Evolutionary conservation across 768 basidiomycete genomes (phyloP).

Genomic region (Asterophora parasitica): DNA sequence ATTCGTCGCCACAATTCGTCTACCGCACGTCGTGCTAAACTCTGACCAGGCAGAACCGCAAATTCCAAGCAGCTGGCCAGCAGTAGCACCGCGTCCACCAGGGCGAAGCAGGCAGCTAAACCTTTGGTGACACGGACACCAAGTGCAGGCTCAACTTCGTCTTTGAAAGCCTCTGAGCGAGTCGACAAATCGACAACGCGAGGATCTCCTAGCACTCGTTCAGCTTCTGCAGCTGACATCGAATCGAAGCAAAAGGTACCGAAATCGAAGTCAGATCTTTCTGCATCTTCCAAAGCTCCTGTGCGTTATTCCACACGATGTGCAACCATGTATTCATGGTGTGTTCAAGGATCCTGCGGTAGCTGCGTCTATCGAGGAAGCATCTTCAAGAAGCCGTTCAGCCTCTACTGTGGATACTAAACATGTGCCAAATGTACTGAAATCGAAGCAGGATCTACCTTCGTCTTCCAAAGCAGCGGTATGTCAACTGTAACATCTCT

Average conservation of each 20-base stretch:
- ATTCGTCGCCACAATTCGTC: constrained; percentile 8
- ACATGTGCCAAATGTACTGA: background rate
- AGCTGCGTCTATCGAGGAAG: no score
- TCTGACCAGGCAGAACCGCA: constrained; percentile 22
- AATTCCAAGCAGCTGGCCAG: constrained; percentile 19
- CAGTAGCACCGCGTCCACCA: constrained; percentile 9
- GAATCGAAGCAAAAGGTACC: background rate
- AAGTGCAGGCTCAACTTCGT: background rate
- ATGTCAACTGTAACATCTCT: background rate
- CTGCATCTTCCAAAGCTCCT: background rate
- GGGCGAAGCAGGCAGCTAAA: constrained; percentile 13
- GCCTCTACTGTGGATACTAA: no score
- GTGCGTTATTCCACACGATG: background rate
- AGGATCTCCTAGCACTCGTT: no score
- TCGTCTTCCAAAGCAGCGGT: constrained; percentile 1
- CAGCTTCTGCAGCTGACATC: no score
- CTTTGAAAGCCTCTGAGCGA: no score
- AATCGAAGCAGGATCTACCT: background rate
- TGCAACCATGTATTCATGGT: no score
- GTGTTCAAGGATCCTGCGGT: no score
- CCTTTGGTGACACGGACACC: background rate
- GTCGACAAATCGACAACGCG: no score
- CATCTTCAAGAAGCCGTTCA: no score
- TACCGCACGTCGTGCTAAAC: constrained; percentile 17
- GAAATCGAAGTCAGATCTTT: background rate